Conservation (phyloP, 2,329 filamentous ascomycete species). For the Monilinia fructicola region DNA sequence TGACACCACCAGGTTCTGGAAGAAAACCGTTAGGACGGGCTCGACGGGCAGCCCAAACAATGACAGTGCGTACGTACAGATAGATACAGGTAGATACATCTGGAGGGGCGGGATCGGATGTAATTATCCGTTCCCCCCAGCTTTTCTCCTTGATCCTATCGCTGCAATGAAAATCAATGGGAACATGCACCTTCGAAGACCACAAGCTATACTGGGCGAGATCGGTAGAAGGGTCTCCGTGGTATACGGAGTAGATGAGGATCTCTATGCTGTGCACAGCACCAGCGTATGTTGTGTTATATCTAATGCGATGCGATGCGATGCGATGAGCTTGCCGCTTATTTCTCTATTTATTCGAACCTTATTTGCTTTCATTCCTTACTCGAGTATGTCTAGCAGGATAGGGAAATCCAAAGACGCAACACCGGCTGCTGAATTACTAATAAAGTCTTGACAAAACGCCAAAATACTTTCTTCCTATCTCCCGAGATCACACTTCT, state of each 20-base stretch:
- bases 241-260: not conserved
- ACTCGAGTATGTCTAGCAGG: not conserved
- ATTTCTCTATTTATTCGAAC: not conserved
- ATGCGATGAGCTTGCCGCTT: slow-evolving; percentile 4
- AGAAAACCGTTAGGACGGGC: not conserved
- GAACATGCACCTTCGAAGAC: not conserved
- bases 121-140: not conserved
- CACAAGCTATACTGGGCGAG: not conserved
- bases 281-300: not conserved
- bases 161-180: not conserved
- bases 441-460: not conserved
- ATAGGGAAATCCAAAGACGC: slow-evolving; percentile 1
- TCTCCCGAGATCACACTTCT: not conserved
- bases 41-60: not conserved
- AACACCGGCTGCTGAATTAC: slow-evolving; percentile 1
- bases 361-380: not conserved
- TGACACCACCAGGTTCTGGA: not conserved
- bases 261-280: not conserved
- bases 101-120: slow-evolving; percentile 1
- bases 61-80: not conserved
- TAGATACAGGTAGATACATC: too few relatives aligned
- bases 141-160: not conserved
- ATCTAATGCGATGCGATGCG: not conserved
- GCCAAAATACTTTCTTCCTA: not conserved
- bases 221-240: slow-evolving; percentile 12